Conservation (phyloP, 768 basidiomycete species). For the Amanita subjunquillea region DNA sequence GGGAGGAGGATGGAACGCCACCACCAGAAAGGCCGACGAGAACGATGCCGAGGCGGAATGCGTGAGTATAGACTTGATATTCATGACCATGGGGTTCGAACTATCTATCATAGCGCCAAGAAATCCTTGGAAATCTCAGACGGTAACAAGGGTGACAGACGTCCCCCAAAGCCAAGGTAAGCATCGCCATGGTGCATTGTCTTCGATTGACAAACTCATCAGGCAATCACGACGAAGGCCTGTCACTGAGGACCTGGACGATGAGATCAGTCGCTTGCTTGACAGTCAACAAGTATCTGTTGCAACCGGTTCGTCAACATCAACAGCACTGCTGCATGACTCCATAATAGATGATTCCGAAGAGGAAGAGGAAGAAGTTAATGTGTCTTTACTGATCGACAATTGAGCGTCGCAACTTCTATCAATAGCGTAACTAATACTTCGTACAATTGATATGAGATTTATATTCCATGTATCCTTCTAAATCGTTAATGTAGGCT, state of each 20-base stretch:
- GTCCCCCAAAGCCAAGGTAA: conserved; percentile 7
- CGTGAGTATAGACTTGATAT: conserved; percentile 28
- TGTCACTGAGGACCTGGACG: conserved; percentile 22
- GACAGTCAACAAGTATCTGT: conserved; percentile 11
- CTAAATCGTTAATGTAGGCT: neutral
- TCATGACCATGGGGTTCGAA: neutral
- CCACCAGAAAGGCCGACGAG: conserved; percentile 35
- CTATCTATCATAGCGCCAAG: conserved; percentile 19
- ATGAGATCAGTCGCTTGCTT: conserved; percentile 31
- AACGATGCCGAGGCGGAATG: conserved; percentile 45
- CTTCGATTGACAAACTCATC: neutral
- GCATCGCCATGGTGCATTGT: conserved; percentile 8
- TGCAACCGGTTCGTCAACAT: conserved; percentile 8
- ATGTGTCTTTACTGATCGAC: conserved; percentile 27
- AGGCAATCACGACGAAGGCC: conserved; percentile 8
- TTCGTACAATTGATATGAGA: neutral
- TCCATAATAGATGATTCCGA: conserved; percentile 45
- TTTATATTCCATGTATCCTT: neutral
- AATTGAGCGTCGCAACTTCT: neutral
- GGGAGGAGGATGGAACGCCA: conserved; percentile 23
- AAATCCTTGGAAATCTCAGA: conserved; percentile 30
- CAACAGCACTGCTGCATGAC: conserved; percentile 21
- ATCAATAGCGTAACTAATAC: neutral
- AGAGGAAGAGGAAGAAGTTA: conserved; percentile 48
- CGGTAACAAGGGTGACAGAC: conserved; percentile 18